Base-by-base conservation (phyloP, 2,329 filamentous ascomycete species). In the Exophiala dermatitidis region DNA sequence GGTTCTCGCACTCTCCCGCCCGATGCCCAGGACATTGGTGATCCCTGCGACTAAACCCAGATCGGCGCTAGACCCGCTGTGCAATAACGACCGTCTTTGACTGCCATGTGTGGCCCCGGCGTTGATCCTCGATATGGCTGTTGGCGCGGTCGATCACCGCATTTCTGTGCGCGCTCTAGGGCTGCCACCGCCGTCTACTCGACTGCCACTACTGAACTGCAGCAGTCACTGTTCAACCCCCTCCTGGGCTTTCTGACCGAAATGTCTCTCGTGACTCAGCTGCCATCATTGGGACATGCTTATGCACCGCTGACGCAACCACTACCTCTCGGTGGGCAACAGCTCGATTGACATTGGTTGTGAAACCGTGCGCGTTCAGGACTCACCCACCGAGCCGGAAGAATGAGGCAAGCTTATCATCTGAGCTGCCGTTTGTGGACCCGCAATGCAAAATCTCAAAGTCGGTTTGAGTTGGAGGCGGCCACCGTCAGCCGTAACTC, bases 21-120 rank as follows among this genome's bases (percentile, higher is more conserved):
- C 46, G 42, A 44, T 58, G 56, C 49, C 53, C 38, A 49, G 50
- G 30, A 36, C 33, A 31, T 33, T 48, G 34, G 30, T 31, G 48
- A 34, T 43, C 19, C 44, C 38, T 36, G 8, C n/a, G 19, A 10
- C 52, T 56, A 58, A 38, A 12, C 52, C 50, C 28, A 37, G 50
- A 52, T 9, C 37, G 46, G 53, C 44, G 49, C 45, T 58, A 56
- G 53, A 31, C 42, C 53, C 52, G 47, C 19, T 19, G 34, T 58
- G 49, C 46, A 51, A 56, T 53, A 19, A 47, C 50, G 53, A 52
- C 56, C n/a, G 43, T 52, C 40, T 50, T 50, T 34, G 50, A 50
- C 42, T 53, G 50, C 51, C 54, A 56, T 53, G 56, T 56, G 56
- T 58, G 53, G 56, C 44, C 53, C 38, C 53, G 56, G 56, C 49